Conservation (phyloP, 1,139 yeast species). For the Pichia sp. region DNA sequence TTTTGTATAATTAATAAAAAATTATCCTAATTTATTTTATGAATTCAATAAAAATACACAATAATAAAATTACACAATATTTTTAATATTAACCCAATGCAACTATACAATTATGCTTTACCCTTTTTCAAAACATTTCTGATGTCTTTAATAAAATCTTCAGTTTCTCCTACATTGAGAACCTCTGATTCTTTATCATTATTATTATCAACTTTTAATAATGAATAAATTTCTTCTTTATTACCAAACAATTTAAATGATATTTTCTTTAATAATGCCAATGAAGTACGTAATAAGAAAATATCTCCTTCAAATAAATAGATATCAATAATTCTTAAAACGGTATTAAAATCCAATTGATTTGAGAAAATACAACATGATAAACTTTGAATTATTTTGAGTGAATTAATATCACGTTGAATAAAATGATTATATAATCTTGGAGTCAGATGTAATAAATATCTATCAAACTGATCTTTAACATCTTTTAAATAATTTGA, state of each 20-base stretch:
- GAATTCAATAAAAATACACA: not conserved
- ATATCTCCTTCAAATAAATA: slow-evolving; percentile 57
- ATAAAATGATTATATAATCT: slow-evolving; percentile 48
- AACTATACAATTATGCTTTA: no score
- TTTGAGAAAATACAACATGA: slow-evolving; percentile 27
- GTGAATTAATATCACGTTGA: slow-evolving; percentile 21
- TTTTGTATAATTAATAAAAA: not conserved
- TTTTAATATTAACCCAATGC: no score
- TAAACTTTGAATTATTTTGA: slow-evolving; percentile 15
- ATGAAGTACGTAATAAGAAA: slow-evolving; percentile 41
- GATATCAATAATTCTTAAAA: slow-evolving; percentile 46
- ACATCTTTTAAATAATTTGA: slow-evolving; percentile 23
- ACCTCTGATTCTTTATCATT: slow-evolving; percentile 32
- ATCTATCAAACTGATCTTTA: slow-evolving; percentile 41
- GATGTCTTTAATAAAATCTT: slow-evolving; percentile 40
- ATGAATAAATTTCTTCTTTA: slow-evolving; percentile 38
- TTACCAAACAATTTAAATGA: slow-evolving; percentile 51
- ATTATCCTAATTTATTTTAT: not conserved
- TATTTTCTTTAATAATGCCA: slow-evolving; percentile 43
- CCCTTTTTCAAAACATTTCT: slow-evolving; percentile 23
- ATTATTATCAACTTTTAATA: slow-evolving; percentile 21
- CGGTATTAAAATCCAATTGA: slow-evolving; percentile 20
- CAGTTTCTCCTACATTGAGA: slow-evolving; percentile 21
- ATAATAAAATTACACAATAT: not conserved
- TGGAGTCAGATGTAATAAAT: slow-evolving; percentile 40